Conservation (phyloP, 805 yeast genomes). For the Maudiozyma saulgeensis region DNA sequence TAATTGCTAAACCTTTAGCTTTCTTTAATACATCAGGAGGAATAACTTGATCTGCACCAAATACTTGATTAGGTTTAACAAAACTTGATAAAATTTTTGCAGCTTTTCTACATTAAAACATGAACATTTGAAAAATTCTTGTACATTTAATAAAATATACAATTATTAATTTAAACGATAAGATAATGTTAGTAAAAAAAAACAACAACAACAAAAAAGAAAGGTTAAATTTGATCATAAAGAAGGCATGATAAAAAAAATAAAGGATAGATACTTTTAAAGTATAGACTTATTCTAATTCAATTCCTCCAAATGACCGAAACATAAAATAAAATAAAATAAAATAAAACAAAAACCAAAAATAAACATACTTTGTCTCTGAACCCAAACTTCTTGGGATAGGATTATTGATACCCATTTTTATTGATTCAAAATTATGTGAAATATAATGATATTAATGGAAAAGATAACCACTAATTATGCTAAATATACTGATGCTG, state of each 20-base stretch:
- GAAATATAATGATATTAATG: not conserved
- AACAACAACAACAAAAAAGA: not conserved
- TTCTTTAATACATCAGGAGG: slow-evolving; percentile 80
- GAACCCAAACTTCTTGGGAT: slow-evolving; percentile 81
- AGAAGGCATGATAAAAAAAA: too few relatives aligned
- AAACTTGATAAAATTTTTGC: slow-evolving; percentile 85
- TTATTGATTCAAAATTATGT: not conserved
- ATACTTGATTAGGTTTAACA: slow-evolving; percentile 86
- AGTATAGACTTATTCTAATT: too few relatives aligned
- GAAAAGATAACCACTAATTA: too few relatives aligned
- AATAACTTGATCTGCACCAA: slow-evolving; percentile 80
- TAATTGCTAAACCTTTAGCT: slow-evolving; percentile 86
- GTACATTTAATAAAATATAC: too few relatives aligned
- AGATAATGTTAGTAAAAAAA: not conserved
- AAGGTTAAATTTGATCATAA: too few relatives aligned
- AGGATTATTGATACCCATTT: slow-evolving; percentile 85
- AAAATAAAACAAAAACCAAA: not conserved
- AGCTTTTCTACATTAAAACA: slow-evolving; percentile 52
- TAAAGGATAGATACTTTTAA: too few relatives aligned
- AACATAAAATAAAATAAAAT: too few relatives aligned
- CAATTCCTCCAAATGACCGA: too few relatives aligned
- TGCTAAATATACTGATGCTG: too few relatives aligned
- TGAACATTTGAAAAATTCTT: too few relatives aligned
- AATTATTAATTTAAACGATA: not conserved
- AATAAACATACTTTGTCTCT: slow-evolving; percentile 64